Base-by-base conservation (phyloP, 164 flowering plant species). In the Cinnamomum micranthum region DNA sequence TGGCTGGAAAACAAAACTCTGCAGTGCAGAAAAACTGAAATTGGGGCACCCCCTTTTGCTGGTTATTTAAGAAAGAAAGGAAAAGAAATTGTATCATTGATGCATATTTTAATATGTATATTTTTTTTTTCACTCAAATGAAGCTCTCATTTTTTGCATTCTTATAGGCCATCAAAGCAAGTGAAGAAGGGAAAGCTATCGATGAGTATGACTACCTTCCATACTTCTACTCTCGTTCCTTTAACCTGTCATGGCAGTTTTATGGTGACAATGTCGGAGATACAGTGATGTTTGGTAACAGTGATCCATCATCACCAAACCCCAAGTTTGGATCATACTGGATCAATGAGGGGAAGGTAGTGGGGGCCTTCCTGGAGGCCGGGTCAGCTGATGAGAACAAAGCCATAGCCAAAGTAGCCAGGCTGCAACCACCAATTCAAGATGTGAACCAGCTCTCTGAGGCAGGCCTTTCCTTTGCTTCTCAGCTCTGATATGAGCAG, bases 221-320 rank as follows among this genome's bases (percentile, higher is more conserved):
- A 20, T 91, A 59, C 87, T 94, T 96, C 97, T 96, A 92, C 65
- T 96, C 99, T 19, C 93, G 98, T 20, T 65, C 95, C 58, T 96
- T 96, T 55, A 90, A 91, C 81, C 86, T 96, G 28, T 89, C 98
- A 12, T 96, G 99, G 99, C 98, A 94, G 75, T 96, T 96, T 84
- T 92, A 94, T 62, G 99, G 99, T 24, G 99, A 96, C 87, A 96
- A 94, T 75, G 98, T 91, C 10, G 98, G 98, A 15, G 98, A 91
- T 1, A 76, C 92, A 0, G 97, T 96, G 59, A 65, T 94, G 17
- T 96, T 92, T 75, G 99, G 99, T 1, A 93, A 94, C 84, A 85
- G 70, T 77, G 74, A 85, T 76, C 94, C 97, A n/a, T 47, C 84
- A 41, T 82, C 94, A 19, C 72, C 88, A 2, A 85, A 82, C 27